Percentiles rank a stretch among this genome's conserved stretches.
These are phyloP conservation scores for Xylaria curta DNA, from an alignment of 495 filamentous ascomycete species.

Conservation along the genomic window DNA sequence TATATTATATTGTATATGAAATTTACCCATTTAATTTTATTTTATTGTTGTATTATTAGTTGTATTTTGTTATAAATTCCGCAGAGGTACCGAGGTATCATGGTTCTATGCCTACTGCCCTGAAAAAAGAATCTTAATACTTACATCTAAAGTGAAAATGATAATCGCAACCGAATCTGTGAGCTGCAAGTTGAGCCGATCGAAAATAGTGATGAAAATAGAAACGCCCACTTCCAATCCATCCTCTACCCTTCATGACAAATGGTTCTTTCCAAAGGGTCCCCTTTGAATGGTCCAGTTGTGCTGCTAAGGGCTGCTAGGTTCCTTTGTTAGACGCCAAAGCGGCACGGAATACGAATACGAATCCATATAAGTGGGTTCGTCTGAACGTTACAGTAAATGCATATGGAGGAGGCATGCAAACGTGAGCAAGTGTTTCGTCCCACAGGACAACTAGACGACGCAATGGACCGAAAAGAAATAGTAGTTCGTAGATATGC, in stretches of 20 bases:
- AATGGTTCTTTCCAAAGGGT: not conserved
- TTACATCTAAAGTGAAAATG: not conserved
- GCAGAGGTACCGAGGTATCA: too few relatives aligned
- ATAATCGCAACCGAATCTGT: not conserved
- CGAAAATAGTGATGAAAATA: not conserved
- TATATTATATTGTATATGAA: not conserved
- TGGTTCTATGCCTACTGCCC: not conserved
- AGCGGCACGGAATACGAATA: conserved; percentile 22
- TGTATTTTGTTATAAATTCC: too few relatives aligned
- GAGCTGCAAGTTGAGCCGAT: not conserved
- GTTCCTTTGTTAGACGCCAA: too few relatives aligned
- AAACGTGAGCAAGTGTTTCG: not conserved
- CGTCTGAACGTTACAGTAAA: not conserved
- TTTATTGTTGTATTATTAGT: too few relatives aligned
- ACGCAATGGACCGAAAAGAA: not conserved
- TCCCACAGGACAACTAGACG: not conserved
- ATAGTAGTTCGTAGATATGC: not conserved
- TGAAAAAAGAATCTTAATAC: not conserved
- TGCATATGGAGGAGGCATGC: too few relatives aligned
- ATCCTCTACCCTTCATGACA: conserved; percentile 1
- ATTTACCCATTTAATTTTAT: too few relatives aligned
- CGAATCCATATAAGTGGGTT: conserved; percentile 13
- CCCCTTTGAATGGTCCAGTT: not conserved
- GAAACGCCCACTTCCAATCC: not conserved
- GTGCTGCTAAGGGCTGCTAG: not conserved